A percentile compares a stretch with the other conserved stretches of the same genome.
Conservation (phyloP, 352 stramenopile species). For the Pythium graminicola region DNA sequence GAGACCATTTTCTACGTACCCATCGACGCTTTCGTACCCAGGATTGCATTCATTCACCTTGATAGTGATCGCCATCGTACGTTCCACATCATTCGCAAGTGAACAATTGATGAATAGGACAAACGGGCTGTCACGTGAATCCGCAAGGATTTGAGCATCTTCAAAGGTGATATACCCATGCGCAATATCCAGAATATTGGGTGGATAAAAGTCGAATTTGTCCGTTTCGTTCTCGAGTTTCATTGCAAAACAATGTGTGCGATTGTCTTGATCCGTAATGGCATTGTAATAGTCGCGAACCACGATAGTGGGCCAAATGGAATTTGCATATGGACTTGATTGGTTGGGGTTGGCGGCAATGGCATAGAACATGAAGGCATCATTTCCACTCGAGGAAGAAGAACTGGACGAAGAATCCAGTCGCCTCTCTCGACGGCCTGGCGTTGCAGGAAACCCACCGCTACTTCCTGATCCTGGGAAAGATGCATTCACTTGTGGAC, state of each 20-base stretch:
- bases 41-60: slow-evolving; percentile 44
- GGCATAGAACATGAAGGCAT: not conserved
- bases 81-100: slow-evolving; percentile 24
- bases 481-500: not conserved
- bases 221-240: slow-evolving; percentile 23
- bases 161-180: slow-evolving; percentile 49
- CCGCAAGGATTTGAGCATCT: slow-evolving; percentile 31
- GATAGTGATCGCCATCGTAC: slow-evolving; percentile 29
- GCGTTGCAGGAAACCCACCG: not conserved
- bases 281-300: slow-evolving; percentile 51
- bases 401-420: not conserved
- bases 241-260: slow-evolving; percentile 26
- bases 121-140: slow-evolving; percentile 30
- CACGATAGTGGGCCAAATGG: slow-evolving; percentile 56
- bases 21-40: slow-evolving; percentile 54
- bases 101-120: slow-evolving; percentile 38
- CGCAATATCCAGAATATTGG: slow-evolving; percentile 19
- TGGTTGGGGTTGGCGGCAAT: slow-evolving; percentile 5
- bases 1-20: too few species aligned
- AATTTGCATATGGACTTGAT: slow-evolving; percentile 9
- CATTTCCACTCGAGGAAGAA: not conserved
- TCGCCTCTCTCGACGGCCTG: not conserved
- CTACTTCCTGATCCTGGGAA: not conserved
- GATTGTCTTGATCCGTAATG: slow-evolving; percentile 45
- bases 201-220: slow-evolving; percentile 42